Percentiles rank a stretch among this genome's conserved stretches.
Evolutionary conservation across 31 red algal genomes (phyloP).

Genomic region (Endocladia muricata): DNA sequence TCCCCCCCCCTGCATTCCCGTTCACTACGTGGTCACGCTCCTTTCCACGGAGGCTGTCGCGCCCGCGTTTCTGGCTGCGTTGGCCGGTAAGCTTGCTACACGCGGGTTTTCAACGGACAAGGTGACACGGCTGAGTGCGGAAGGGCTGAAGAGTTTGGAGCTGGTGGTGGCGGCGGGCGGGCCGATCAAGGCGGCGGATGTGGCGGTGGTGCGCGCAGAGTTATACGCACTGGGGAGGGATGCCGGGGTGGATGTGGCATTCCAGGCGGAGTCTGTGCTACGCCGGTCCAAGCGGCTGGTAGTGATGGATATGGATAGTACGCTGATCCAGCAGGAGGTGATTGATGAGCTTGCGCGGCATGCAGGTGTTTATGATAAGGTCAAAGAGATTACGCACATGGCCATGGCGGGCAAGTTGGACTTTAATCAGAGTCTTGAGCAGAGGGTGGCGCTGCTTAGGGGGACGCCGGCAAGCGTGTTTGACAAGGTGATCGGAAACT

Average conservation of each 20-base stretch:
- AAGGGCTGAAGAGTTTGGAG: neutral
- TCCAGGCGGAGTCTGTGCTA: conserved; percentile 76
- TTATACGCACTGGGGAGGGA: conserved; percentile 55
- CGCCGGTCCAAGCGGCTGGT: conserved; percentile 84
- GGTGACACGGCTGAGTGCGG: neutral
- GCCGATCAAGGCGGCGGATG: conserved; percentile 2
- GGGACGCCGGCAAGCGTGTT: conserved; percentile 61
- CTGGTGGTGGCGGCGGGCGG: neutral
- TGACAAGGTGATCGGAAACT: conserved; percentile 28
- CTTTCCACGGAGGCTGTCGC: neutral
- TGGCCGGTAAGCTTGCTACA: neutral
- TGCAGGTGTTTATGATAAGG: conserved; percentile 83
- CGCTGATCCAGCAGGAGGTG: conserved; percentile 94
- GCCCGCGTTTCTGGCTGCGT: neutral
- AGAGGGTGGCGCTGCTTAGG: conserved; percentile 75
- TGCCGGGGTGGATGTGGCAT: conserved; percentile 62
- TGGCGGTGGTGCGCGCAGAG: conserved; percentile 11
- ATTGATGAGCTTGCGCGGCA: conserved; percentile 94
- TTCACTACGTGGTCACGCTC: neutral
- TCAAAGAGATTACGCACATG: conserved; percentile 77
- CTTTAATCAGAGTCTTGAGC: conserved; percentile 77
- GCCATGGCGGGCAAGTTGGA: conserved; percentile 94
- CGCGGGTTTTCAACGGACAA: conserved; percentile 7
- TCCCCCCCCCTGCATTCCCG: neutral
- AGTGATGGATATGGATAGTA: conserved; percentile 96